phyloP scores from a whole-genome alignment of 179 eudicot genomes.

The Silene coronaria region DNA sequence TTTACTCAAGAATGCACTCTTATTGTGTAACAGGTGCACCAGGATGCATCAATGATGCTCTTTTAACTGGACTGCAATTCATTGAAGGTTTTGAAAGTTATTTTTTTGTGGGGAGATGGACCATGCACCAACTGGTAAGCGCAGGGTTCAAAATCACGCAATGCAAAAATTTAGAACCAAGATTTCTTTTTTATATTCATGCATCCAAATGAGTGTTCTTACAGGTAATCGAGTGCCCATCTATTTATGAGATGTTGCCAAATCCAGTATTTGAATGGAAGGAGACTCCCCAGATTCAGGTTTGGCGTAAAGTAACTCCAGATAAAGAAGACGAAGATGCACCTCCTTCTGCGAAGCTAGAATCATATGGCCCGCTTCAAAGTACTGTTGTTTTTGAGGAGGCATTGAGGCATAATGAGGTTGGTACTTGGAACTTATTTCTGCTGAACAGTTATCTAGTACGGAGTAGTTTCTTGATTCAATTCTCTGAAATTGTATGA shows the following conservation, averaged over 20 bases:
- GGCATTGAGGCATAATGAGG: constrained; percentile 85
- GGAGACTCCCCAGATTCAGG: constrained; percentile 58
- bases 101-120: constrained; percentile 87
- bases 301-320: constrained; percentile 55
- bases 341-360: constrained; percentile 38
- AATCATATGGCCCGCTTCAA: constrained; percentile 58
- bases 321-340: constrained; percentile 38
- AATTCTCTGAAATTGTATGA: background rate
- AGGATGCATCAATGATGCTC: constrained; percentile 89
- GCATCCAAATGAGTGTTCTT: background rate
- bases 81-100: constrained; percentile 88
- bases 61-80: constrained; percentile 87
- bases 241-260: constrained; percentile 88
- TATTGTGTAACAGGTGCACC: constrained; percentile 69
- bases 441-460: too few relatives aligned
- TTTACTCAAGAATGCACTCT: constrained; percentile 20
- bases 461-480: background rate
- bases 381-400: constrained; percentile 56
- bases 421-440: constrained; percentile 18
- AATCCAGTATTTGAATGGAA: constrained; percentile 78
- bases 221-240: constrained; percentile 87
- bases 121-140: constrained; percentile 97
- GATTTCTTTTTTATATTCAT: background rate
- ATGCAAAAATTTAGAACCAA: background rate
- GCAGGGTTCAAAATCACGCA: background rate